phyloP scores from a whole-genome alignment of 2,329 filamentous ascomycete genomes.

The Trichoderma lentiforme region DNA sequence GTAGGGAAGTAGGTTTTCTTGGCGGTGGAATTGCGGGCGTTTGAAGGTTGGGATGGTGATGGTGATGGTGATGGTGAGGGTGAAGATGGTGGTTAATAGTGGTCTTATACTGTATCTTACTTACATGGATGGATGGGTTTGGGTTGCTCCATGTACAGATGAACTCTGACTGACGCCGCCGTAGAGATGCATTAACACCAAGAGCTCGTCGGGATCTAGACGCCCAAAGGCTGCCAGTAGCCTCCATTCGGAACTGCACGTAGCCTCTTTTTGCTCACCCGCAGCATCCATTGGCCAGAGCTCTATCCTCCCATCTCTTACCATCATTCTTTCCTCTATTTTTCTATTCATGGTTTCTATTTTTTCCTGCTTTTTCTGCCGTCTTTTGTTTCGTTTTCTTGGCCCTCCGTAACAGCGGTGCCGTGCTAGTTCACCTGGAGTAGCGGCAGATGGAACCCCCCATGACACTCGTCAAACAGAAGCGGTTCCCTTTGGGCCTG shows the following conservation, averaged over 20 bases:
- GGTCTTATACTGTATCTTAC: background rate
- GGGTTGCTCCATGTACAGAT: background rate
- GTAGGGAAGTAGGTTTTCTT: background rate
- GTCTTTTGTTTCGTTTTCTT: background rate
- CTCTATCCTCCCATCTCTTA: background rate
- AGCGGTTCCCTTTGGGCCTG: background rate
- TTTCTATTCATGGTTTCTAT: background rate
- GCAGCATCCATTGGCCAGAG: background rate
- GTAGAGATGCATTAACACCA: background rate
- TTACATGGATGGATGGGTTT: background rate
- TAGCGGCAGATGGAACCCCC: background rate
- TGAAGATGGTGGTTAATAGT: background rate
- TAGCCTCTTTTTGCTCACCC: constrained; percentile 1
- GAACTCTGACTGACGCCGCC: no score
- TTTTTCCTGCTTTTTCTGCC: background rate
- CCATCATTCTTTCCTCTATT: background rate
- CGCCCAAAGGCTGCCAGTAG: background rate
- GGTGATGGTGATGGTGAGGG: no score
- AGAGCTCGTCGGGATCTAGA: background rate
- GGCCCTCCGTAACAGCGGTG: background rate
- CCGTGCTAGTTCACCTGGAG: background rate
- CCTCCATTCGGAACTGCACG: constrained; percentile 7
- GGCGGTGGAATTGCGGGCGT: background rate
- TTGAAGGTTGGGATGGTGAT: background rate
- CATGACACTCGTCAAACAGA: background rate